Evolutionary conservation across 257 asterid genomes (phyloP), one percentile per base, ranked within the genome.

Genomic region (Marsdenia floribunda): DNA sequence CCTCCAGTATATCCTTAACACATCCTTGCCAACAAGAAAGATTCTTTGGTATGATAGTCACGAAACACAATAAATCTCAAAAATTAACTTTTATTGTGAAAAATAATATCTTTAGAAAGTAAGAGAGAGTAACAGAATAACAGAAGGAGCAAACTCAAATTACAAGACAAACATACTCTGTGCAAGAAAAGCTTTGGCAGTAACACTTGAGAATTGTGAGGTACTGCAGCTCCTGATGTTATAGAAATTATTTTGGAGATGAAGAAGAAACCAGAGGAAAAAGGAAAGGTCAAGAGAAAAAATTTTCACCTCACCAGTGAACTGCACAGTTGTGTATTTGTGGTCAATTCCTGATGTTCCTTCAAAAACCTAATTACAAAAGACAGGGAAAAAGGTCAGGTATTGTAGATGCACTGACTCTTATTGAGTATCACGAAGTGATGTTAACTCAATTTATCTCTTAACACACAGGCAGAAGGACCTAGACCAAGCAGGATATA

Each of bases 281-380:
- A 75, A 29, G 47, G 22, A 57, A 42, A 75, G 11, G 21, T 54
- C 49, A 33, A 29, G 78, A 73, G 75, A 69, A 1, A 71, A 24
- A 21, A 47, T 60, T 72, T 72, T 78, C 87, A 91, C 97, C 97
- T 93, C 98, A 82, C 98, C 97, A 0, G 98, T 91, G 85, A 93
- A 93, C 87, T 93, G 98, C 78, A 93, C 98, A 3, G 96, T 93
- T 44, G 98, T 93, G 80, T 86, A 93, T 80, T 93, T 93, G 88
- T 89, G 91, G 86, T 93, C 98, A 59, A 93, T 93, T 83, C 98
- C 98, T 73, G 98, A 93, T 37, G 98, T 93, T 82, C 98, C 98
- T 87, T 93, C 98, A 79, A 93, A 91, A 78, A 93, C 98, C 97
- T 93, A 85, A 60, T 74, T 55, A 74, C 63, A 59, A 49, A 13